Percentiles rank a stretch among this genome's conserved stretches.
phyloP scores from a whole-genome alignment of 179 eudicot genomes.

The Heliamphora pulchella region DNA sequence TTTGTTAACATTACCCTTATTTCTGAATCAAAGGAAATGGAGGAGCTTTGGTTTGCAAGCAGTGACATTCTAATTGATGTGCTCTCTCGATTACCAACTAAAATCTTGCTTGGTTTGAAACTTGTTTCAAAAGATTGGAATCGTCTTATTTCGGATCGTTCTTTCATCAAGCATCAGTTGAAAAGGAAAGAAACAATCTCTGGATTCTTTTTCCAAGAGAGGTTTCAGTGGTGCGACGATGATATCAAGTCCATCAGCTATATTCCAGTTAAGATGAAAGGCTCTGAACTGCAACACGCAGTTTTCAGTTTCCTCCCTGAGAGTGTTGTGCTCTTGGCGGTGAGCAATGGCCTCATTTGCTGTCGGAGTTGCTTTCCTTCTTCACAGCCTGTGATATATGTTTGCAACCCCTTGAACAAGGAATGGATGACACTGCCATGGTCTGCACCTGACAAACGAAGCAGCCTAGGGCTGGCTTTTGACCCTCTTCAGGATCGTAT shows the following conservation, averaged over 20 bases:
- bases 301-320: slow-evolving; percentile 49
- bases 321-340: slow-evolving; percentile 34
- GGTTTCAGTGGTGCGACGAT: slow-evolving; percentile 29
- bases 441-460: slow-evolving; percentile 11
- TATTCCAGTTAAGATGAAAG: slow-evolving; percentile 25
- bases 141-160: slow-evolving; percentile 34
- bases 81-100: slow-evolving; percentile 39
- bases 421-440: slow-evolving; percentile 31
- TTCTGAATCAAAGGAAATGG: slow-evolving; percentile 23
- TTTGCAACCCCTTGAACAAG: slow-evolving; percentile 59
- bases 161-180: slow-evolving; percentile 28
- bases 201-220: slow-evolving; percentile 59
- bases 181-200: slow-evolving; percentile 27
- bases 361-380: slow-evolving; percentile 49
- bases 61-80: slow-evolving; percentile 32
- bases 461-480: slow-evolving; percentile 31
- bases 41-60: slow-evolving; percentile 22
- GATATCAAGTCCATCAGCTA: slow-evolving; percentile 38
- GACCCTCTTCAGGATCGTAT: slow-evolving; percentile 26
- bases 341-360: slow-evolving; percentile 53
- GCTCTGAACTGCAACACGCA: slow-evolving; percentile 15
- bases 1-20: background rate
- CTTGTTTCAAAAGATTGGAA: slow-evolving; percentile 48
- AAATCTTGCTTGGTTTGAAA: slow-evolving; percentile 30
- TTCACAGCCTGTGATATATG: slow-evolving; percentile 31